Percentiles rank a stretch among this genome's conserved stretches.
phyloP scores from a whole-genome alignment of 768 basidiomycete genomes.

The Austroboletus eburneus region DNA sequence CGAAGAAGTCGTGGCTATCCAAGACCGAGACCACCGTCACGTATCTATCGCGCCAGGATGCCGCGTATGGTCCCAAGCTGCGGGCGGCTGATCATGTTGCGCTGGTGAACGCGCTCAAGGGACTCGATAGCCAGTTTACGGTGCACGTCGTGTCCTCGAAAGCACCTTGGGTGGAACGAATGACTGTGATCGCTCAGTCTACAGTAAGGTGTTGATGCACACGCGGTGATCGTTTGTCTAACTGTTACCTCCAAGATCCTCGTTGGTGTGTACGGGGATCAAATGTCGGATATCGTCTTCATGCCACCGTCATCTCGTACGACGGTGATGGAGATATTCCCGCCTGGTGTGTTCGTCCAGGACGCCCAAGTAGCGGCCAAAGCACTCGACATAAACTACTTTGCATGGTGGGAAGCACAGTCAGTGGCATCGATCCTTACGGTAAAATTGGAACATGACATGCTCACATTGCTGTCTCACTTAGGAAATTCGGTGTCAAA shows the following conservation, averaged over 20 bases:
- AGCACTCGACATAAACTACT: constrained; percentile 51
- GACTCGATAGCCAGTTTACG: constrained; percentile 53
- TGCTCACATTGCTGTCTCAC: background rate
- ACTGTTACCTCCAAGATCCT: constrained; percentile 41
- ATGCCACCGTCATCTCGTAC: constrained; percentile 58
- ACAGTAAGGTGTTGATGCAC: constrained; percentile 43
- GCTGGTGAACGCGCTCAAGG: constrained; percentile 53
- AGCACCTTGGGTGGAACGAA: constrained; percentile 56
- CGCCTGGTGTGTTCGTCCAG: constrained; percentile 55
- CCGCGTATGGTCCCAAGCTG: constrained; percentile 46
- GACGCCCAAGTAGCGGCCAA: constrained; percentile 58
- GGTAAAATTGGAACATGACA: background rate
- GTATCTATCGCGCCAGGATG: constrained; percentile 63
- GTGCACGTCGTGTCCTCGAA: constrained; percentile 50
- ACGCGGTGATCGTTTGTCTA: constrained; percentile 1
- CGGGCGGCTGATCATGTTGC: constrained; percentile 51
- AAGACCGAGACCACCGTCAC: constrained; percentile 50
- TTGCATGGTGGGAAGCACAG: constrained; percentile 51
- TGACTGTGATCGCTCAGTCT: constrained; percentile 62
- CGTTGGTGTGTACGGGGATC: constrained; percentile 54
- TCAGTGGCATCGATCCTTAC: constrained; percentile 14
- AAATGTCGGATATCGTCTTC: constrained; percentile 66
- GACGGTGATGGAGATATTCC: constrained; percentile 77
- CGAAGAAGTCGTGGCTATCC: constrained; percentile 11
- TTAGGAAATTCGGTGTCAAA: constrained; percentile 35